Conservation (phyloP, 2,329 filamentous ascomycete species). For the Penicillium decumbens region DNA sequence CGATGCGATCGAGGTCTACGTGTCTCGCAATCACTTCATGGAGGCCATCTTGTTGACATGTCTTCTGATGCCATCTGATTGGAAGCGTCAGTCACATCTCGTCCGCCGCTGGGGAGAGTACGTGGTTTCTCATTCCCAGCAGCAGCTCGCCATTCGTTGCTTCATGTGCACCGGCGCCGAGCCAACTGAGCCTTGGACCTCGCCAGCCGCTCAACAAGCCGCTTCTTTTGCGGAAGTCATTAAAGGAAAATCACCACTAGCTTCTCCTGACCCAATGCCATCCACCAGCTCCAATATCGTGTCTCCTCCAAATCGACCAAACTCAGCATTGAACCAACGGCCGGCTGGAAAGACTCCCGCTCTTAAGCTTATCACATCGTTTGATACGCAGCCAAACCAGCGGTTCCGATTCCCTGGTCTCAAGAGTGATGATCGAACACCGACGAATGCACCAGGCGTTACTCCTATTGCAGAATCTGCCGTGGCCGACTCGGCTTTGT, state of each 20-base stretch:
- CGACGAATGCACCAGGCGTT: constrained; percentile 68
- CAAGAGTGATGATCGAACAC: constrained; percentile 59
- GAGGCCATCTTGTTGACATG: constrained; percentile 87
- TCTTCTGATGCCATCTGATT: constrained; percentile 75
- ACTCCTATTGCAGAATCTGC: constrained; percentile 84
- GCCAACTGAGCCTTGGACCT: constrained; percentile 80
- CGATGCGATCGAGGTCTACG: constrained; percentile 93
- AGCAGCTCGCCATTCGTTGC: constrained; percentile 84
- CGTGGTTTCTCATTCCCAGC: constrained; percentile 78
- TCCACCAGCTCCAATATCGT: constrained; percentile 21
- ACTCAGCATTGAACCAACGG: constrained; percentile 51
- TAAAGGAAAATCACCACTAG: constrained; percentile 30
- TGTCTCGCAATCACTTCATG: constrained; percentile 86
- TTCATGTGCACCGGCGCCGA: constrained; percentile 88
- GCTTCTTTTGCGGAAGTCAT: constrained; percentile 41
- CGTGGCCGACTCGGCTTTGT: constrained; percentile 55
- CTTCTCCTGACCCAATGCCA: constrained; percentile 58
- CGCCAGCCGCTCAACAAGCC: constrained; percentile 67
- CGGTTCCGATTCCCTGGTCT: constrained; percentile 62
- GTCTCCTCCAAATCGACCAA: constrained; percentile 23
- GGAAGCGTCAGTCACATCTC: constrained; percentile 83
- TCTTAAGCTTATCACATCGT: constrained; percentile 86
- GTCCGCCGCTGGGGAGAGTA: constrained; percentile 93
- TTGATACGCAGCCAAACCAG: constrained; percentile 50
- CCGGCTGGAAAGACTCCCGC: constrained; percentile 73